Conservation (phyloP, 345 rosid genomes). For the Eucalyptus albens region DNA sequence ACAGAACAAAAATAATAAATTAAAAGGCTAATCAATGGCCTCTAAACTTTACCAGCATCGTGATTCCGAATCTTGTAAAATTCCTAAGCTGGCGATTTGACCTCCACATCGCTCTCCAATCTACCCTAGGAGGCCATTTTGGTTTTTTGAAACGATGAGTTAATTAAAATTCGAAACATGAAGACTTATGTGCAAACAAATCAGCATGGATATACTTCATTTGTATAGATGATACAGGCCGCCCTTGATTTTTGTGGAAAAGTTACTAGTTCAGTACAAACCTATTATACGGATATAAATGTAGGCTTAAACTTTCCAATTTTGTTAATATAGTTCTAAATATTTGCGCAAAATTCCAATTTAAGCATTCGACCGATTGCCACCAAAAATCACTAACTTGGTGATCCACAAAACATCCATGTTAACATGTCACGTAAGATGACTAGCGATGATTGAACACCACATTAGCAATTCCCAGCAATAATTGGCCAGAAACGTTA, state of each 20-base stretch:
- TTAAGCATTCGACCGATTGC: background rate
- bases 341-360: background rate
- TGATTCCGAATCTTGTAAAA: background rate
- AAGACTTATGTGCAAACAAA: background rate
- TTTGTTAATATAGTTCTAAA: no score
- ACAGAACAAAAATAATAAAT: no score
- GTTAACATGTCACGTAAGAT: rapidly evolving
- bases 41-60: background rate
- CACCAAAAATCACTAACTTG: background rate
- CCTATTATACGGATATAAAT: background rate
- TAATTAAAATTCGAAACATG: background rate
- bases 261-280: background rate
- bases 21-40: background rate
- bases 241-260: background rate
- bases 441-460: background rate
- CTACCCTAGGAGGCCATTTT: background rate
- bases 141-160: no score
- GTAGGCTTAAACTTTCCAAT: no score
- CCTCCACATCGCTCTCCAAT: background rate
- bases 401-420: background rate
- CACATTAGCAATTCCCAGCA: background rate
- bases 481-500: background rate
- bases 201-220: background rate
- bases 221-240: background rate
- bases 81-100: background rate